Percentiles rank a stretch among this genome's conserved stretches.
Evolutionary conservation across 139 green algal genomes (phyloP).

Genomic region (Trebouxia sp.): DNA sequence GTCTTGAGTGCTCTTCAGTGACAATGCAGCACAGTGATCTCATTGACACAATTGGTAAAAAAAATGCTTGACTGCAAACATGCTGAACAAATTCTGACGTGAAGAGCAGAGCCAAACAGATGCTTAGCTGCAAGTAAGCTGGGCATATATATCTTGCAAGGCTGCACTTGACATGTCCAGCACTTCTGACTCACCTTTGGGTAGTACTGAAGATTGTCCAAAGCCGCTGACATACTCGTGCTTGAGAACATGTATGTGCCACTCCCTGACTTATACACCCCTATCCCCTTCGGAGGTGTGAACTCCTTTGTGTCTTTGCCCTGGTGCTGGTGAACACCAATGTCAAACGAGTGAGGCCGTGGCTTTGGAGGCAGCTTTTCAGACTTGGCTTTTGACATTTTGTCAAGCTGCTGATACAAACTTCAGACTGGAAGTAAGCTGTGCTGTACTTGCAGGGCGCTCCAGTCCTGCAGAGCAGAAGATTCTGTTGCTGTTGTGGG

Average conservation of each 20-base stretch:
- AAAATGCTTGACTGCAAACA: too few species aligned
- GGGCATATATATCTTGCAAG: too few species aligned
- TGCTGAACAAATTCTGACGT: too few species aligned
- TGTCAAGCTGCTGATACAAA: background rate
- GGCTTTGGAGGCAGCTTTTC: background rate
- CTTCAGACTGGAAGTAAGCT: background rate
- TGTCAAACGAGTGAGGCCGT: constrained; percentile 2
- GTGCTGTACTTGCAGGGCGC: background rate
- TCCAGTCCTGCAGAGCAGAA: too few species aligned
- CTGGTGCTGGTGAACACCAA: background rate
- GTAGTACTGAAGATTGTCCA: constrained; percentile 14
- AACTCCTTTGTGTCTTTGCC: background rate
- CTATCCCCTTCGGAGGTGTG: background rate
- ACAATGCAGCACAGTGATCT: too few species aligned
- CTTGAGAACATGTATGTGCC: constrained; percentile 19
- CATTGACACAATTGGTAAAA: too few species aligned
- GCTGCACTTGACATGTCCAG: too few species aligned
- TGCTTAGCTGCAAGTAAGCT: too few species aligned
- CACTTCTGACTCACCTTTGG: constrained; percentile 20
- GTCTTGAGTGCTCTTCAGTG: too few species aligned
- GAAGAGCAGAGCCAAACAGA: too few species aligned
- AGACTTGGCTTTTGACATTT: too few species aligned
- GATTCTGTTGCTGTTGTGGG: too few species aligned
- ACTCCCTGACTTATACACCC: background rate
- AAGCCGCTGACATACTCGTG: constrained; percentile 7